These are phyloP conservation scores for Macadamia integrifolia DNA, from an alignment of 164 flowering plant species.

Conservation along the genomic window DNA sequence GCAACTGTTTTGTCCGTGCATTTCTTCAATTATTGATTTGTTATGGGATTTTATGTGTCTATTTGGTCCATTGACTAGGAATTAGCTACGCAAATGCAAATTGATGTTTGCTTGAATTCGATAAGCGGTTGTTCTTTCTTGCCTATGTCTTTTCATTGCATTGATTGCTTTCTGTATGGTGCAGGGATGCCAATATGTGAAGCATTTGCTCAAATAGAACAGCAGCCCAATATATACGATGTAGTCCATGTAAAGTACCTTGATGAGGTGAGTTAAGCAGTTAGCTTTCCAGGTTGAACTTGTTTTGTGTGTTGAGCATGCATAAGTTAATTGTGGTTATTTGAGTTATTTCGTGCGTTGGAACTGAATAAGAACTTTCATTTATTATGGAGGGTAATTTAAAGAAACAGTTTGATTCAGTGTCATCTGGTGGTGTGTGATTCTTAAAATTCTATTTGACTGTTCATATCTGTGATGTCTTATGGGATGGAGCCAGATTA, in stretches of 20 bases:
- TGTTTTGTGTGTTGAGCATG: not conserved
- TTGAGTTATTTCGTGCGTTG: not conserved
- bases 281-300: not conserved
- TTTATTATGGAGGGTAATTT: no score
- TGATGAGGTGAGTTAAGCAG: slow-evolving; percentile 64
- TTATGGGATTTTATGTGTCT: no score
- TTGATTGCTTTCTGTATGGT: slow-evolving; percentile 8
- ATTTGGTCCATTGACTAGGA: no score
- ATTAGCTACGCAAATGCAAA: no score
- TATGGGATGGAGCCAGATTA: no score
- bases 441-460: no score
- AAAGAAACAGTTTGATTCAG: no score
- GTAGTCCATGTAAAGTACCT: slow-evolving; percentile 88
- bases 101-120: no score
- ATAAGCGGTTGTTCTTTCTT: not conserved
- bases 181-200: slow-evolving; percentile 96
- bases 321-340: not conserved
- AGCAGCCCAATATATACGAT: slow-evolving; percentile 84
- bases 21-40: no score
- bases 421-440: no score
- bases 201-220: slow-evolving; percentile 94
- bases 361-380: not conserved
- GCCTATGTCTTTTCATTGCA: not conserved
- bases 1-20: no score
- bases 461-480: no score